Evolutionary conservation across 371 early-diverging fungal species (phyloP), one percentile per base, ranked within the genome.

Genomic region (Phascolomyces articulosus): DNA sequence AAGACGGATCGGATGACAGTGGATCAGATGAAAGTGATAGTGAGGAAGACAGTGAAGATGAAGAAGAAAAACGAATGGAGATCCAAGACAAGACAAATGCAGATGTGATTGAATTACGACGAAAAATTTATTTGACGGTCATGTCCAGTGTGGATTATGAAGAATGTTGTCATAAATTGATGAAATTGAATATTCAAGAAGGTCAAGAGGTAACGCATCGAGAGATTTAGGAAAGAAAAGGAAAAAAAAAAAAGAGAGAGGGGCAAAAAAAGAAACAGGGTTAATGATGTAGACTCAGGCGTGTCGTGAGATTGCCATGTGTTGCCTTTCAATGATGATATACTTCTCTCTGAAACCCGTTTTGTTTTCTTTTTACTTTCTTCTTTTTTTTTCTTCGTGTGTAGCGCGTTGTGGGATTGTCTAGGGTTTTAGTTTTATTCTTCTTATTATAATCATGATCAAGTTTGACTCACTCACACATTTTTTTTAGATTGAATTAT

Each of bases 111-210:
- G 93, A 92, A 63, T 84, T 98, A 20, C 90, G 98, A 56, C 87
- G 96, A 69, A 91, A 89, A 24, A 96, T 98, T 62, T 98, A 98
- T 72, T 79, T 98, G 63, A 95, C 97, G 7, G 92, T 97, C 71
- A 98, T 95, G 95, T 98, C 98, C 7, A 91, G 93, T 67, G 86
- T 96, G 34, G 92, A 94, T 68, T 97, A 92, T 77, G 98, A 98
- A 81, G 98, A 98, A 83, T 93, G 93, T 61, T 89, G 91, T 56
- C 98, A 98, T 83, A 98, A 98, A 77, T 82, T 98, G 41, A 84
- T 98, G 86, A 89, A 91, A 62, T 75, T 98, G 21, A 73, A 90
- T 57, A 86, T 98, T 31, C 88, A 85, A 55, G 88, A 88, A 59
- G 96, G 93, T 54, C 92, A 95, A 64, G 94, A 96, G 77, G 87